A percentile compares a stretch with the other conserved stretches of the same genome.
These are phyloP conservation scores for Fusarium phyllophilum DNA, from an alignment of 2,329 filamentous ascomycete species.

Conservation along the genomic window DNA sequence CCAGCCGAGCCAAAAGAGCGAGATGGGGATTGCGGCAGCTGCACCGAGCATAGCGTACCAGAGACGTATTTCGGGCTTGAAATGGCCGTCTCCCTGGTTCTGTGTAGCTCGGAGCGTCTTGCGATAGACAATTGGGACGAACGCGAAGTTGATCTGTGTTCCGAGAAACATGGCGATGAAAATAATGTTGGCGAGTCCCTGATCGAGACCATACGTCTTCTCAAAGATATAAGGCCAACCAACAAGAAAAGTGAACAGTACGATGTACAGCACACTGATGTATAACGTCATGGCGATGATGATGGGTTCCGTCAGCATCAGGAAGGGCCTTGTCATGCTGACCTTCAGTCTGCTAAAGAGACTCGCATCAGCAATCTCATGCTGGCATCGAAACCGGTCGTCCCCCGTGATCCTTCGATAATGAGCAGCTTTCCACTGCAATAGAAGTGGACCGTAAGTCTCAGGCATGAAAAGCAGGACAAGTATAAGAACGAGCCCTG, in stretches of 20 bases:
- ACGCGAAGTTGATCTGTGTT: constrained; percentile 47
- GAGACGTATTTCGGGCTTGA: constrained; percentile 52
- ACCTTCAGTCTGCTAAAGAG: constrained; percentile 63
- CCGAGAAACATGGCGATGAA: constrained; percentile 58
- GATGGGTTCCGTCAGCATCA: constrained; percentile 52
- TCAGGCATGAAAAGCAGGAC: constrained; percentile 72
- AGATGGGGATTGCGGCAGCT: constrained; percentile 54
- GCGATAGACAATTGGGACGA: constrained; percentile 49
- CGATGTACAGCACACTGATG: constrained; percentile 62
- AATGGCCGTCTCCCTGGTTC: constrained; percentile 20
- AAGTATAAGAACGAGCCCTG: constrained; percentile 63
- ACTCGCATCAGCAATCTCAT: constrained; percentile 64
- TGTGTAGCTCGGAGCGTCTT: constrained; percentile 45
- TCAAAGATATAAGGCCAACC: constrained; percentile 63
- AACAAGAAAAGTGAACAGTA: constrained; percentile 64
- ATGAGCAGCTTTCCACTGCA: constrained; percentile 68
- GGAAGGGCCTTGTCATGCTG: constrained; percentile 55
- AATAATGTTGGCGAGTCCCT: constrained; percentile 55
- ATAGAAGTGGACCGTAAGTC: constrained; percentile 67
- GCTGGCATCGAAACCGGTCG: constrained; percentile 69
- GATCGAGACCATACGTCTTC: constrained; percentile 53
- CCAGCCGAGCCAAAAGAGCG: constrained; percentile 64
- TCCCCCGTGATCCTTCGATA: constrained; percentile 71
- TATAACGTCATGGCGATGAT: constrained; percentile 59
- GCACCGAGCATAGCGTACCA: constrained; percentile 57